Evolutionary conservation across 257 asterid genomes (phyloP).

Genomic region (Penstemon newberryi): DNA sequence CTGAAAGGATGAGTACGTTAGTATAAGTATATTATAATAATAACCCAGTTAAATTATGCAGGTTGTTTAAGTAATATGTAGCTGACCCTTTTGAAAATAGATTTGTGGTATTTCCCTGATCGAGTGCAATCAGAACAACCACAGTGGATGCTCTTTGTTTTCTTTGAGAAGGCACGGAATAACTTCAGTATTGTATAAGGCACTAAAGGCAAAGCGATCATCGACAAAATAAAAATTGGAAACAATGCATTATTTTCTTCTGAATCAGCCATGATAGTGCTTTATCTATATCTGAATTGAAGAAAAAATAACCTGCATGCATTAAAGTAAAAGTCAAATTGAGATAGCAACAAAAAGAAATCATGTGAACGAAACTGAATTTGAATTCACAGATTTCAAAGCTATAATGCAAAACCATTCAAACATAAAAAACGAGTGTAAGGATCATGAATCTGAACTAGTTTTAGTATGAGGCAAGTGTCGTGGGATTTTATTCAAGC

Average conservation of each 20-base stretch:
- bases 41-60: constrained; percentile 1
- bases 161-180: constrained; percentile 64
- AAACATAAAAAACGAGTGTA: background rate
- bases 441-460: background rate
- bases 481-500: no score
- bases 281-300: constrained; percentile 18
- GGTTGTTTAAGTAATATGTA: constrained; percentile 12
- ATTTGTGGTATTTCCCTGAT: constrained; percentile 75
- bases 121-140: constrained; percentile 73
- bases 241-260: constrained; percentile 81
- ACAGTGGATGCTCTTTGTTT: constrained; percentile 67
- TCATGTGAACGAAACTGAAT: background rate
- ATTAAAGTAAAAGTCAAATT: constrained; percentile 3
- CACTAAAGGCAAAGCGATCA: constrained; percentile 80
- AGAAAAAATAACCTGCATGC: constrained; percentile 43
- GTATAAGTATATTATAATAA: constrained; percentile 6
- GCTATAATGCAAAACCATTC: constrained; percentile 1
- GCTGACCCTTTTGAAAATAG: constrained; percentile 56
- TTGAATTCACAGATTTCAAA: constrained; percentile 22
- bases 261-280: constrained; percentile 64
- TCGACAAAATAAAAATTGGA: constrained; percentile 82
- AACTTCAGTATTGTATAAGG: constrained; percentile 81
- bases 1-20: constrained; percentile 41
- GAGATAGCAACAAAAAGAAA: constrained; percentile 15
- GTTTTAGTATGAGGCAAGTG: no score